Conservation (phyloP, 2,329 filamentous ascomycete genomes). For the Claviceps digitariae region DNA sequence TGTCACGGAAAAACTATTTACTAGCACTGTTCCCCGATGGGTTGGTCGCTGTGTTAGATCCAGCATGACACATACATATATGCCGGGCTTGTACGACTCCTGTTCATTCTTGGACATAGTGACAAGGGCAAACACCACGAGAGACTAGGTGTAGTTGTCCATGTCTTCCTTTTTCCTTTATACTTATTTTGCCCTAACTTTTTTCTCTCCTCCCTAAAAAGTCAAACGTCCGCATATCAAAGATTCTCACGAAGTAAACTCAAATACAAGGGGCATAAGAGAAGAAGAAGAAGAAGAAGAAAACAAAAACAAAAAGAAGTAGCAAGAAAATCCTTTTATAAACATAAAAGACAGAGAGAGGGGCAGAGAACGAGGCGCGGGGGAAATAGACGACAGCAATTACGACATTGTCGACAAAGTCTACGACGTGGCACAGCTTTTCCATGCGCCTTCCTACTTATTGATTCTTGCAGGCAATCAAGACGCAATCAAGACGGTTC, state of each 20-base stretch:
- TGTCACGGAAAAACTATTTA: not conserved
- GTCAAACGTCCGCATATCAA: no score
- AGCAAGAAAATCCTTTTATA: no score
- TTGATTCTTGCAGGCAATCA: not conserved
- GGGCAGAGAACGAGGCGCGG: not conserved
- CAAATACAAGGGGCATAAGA: not conserved
- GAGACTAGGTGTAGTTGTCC: not conserved
- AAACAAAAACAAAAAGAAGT: not conserved
- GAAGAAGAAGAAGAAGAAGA: not conserved
- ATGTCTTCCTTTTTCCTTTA: not conserved
- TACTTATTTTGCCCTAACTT: not conserved
- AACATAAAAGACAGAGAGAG: not conserved
- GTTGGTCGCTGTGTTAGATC: not conserved
- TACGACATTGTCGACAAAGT: not conserved
- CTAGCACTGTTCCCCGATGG: not conserved
- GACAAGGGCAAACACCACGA: not conserved
- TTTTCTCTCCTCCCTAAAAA: no score
- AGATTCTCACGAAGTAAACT: no score
- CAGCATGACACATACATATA: not conserved
- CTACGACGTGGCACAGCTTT: not conserved
- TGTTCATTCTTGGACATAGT: not conserved
- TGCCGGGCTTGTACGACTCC: not conserved
- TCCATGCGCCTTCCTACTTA: not conserved
- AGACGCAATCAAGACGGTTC: not conserved
- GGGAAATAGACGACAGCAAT: not conserved